phyloP scores from a whole-genome alignment of 345 rosid genomes.

The Acer saccharum region DNA sequence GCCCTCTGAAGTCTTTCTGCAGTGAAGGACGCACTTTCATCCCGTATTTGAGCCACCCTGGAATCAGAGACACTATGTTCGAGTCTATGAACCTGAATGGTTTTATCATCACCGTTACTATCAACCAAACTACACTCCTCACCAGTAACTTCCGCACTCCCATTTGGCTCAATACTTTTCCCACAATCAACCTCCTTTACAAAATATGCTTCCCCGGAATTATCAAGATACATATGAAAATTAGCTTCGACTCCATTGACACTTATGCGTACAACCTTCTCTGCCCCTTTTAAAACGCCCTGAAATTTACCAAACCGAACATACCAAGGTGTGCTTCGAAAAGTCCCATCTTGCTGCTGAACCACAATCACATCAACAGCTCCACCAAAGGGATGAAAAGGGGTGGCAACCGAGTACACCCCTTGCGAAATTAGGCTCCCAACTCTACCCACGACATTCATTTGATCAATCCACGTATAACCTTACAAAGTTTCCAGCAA shows the following conservation, averaged over 20 bases:
- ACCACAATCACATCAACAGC: slow-evolving; percentile 93
- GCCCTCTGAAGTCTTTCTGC: slow-evolving; percentile 52
- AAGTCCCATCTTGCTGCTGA: slow-evolving; percentile 82
- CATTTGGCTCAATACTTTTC: slow-evolving; percentile 31
- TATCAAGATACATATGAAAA: slow-evolving; percentile 91
- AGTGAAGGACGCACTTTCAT: slow-evolving; percentile 43
- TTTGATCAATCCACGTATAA: slow-evolving; percentile 35
- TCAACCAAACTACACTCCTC: slow-evolving; percentile 25
- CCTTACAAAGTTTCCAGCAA: slow-evolving; percentile 12
- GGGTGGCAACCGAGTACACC: slow-evolving; percentile 88
- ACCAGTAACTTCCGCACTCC: slow-evolving; percentile 16
- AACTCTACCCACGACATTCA: slow-evolving; percentile 90
- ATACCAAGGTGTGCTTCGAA: slow-evolving; percentile 89
- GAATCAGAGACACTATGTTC: slow-evolving; percentile 76
- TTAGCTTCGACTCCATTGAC: slow-evolving; percentile 78
- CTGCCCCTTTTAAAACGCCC: slow-evolving; percentile 88
- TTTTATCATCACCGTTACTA: slow-evolving; percentile 26
- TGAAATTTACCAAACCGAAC: slow-evolving; percentile 95
- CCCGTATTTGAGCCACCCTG: slow-evolving; percentile 41
- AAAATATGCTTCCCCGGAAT: slow-evolving; percentile 93
- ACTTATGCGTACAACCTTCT: slow-evolving; percentile 73
- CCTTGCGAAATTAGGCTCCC: slow-evolving; percentile 88
- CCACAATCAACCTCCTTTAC: slow-evolving; percentile 65
- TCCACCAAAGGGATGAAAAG: slow-evolving; percentile 96
- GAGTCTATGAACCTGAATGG: slow-evolving; percentile 35